A percentile compares a stretch with the other conserved stretches of the same genome.
These are phyloP conservation scores for Aegilops sharonensis DNA, from an alignment of 176 grass and related monocot species.

Conservation along the genomic window DNA sequence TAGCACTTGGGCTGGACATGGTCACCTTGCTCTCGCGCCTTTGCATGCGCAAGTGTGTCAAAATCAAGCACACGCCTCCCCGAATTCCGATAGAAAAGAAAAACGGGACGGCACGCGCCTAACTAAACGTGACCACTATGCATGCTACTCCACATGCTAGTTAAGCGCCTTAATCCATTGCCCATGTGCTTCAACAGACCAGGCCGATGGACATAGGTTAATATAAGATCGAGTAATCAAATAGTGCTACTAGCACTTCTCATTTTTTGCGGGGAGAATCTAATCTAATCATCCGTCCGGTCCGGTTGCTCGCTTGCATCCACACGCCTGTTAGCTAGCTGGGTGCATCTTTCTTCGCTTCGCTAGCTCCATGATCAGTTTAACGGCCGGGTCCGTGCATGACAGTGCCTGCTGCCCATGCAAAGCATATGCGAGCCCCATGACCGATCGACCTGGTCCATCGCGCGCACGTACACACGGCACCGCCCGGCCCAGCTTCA, in stretches of 20 bases:
- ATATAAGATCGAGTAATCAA: background rate
- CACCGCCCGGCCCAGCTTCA: background rate
- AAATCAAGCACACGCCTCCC: background rate
- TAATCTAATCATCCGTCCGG: background rate
- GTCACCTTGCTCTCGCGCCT: background rate
- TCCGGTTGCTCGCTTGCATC: background rate
- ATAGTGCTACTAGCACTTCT: background rate
- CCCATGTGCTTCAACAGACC: constrained; percentile 21
- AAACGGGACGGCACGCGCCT: constrained; percentile 9
- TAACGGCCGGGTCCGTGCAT: constrained; percentile 15
- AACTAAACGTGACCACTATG: background rate
- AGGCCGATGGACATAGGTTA: background rate
- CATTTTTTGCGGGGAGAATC: too few species aligned
- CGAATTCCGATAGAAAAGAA: background rate
- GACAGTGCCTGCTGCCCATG: background rate
- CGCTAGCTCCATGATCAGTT: background rate
- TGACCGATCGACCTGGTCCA: constrained; percentile 25
- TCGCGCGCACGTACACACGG: constrained; percentile 10
- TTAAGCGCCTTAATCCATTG: background rate
- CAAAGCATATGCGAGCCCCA: constrained; percentile 23
- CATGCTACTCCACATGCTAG: too few species aligned
- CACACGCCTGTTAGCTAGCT: constrained; percentile 15
- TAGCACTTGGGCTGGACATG: background rate
- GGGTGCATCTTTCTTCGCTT: background rate
- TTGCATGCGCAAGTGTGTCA: background rate